Base-by-base conservation (phyloP, 345 rosid species). In the Salix purpurea region DNA sequence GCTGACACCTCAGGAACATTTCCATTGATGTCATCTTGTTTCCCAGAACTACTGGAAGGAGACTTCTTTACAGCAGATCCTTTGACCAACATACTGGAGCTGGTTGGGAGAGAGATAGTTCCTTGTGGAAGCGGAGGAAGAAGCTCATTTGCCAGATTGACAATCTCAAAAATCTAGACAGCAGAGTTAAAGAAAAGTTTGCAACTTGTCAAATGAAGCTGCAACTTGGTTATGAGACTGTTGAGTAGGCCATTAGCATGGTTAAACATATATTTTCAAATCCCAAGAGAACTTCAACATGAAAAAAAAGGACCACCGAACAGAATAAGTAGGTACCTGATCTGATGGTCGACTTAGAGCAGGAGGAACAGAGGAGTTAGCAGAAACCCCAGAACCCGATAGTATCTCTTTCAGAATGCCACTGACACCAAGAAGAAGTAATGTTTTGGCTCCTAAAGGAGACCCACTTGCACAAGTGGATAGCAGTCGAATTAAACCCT, bases 401-500 rank as follows among this genome's bases (percentile, higher is more conserved):
- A 96, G 86, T 68, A 94, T 94, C 76, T 96, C 99, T 82, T 88
- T 92, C 37, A 96, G 97, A 76, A 90, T 92, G 82, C 97, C 90
- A 84, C 98, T 96, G 75, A 92, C 89, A 62, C 98, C 99, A 44
- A 96, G 97, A 64, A 91, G 96, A 77, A 96, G 98, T 60, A 94
- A 73, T 52, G 98, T 96, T 90, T 92, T 92, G 73, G 91, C 92
- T 78, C 98, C 95, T 71, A 96, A 84, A 73, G 91, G 98, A 50
- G 99, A 96, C 36, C 98, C 98, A 65, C 98, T 96, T 65, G 99
- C 98, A 85, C 94, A 96, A n/a, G 96, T 92, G 70, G 99, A 92
- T 62, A 96, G 92, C 73, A 96, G 82, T 42, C 99, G 97, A 75
- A 96, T 92, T 85, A 96, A 87, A 23, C 99, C 99, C 99, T 96